Percentiles rank a stretch among this genome's conserved stretches.
Conservation (phyloP, 805 yeast species). For the Myxozyma kluyveri region DNA sequence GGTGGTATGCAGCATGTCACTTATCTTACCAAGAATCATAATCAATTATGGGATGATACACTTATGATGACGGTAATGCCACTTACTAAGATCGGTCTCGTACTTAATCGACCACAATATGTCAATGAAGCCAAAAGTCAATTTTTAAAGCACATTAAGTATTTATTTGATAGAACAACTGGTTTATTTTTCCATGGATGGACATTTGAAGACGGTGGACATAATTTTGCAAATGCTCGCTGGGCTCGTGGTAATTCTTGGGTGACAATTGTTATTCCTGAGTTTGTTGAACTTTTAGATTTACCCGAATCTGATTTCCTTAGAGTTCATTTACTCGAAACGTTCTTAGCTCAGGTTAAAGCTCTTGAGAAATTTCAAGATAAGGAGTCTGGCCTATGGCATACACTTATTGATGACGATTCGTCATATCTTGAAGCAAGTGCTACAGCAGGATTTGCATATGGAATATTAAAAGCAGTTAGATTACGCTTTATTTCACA, state of each 20-base stretch:
- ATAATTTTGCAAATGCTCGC: constrained; percentile 31
- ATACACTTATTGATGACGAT: constrained; percentile 39
- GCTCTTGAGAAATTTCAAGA: constrained; percentile 37
- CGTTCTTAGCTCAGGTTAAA: constrained; percentile 38
- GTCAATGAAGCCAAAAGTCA: constrained; percentile 41
- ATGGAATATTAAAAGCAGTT: constrained; percentile 40
- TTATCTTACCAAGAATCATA: constrained; percentile 36
- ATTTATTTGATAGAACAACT: constrained; percentile 37
- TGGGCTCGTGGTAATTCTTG: constrained; percentile 44
- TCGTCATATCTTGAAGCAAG: constrained; percentile 32
- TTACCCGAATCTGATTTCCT: constrained; percentile 37
- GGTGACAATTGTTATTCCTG: constrained; percentile 43
- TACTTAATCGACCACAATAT: constrained; percentile 36
- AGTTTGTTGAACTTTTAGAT: constrained; percentile 38
- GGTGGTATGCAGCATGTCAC: constrained; percentile 43
- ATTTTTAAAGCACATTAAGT: constrained; percentile 39
- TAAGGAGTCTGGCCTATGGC: constrained; percentile 38
- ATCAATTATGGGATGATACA: constrained; percentile 36
- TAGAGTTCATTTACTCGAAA: constrained; percentile 36
- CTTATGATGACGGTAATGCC: constrained; percentile 44
- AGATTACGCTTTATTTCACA: constrained; percentile 33
- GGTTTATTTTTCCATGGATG: constrained; percentile 43
- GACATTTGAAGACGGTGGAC: constrained; percentile 16
- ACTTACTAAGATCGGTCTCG: constrained; percentile 39
- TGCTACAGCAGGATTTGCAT: constrained; percentile 43